Evolutionary conservation across 2,329 filamentous ascomycete species (phyloP), one percentile per base, ranked within the genome.

Genomic region (Clonostachys solani): DNA sequence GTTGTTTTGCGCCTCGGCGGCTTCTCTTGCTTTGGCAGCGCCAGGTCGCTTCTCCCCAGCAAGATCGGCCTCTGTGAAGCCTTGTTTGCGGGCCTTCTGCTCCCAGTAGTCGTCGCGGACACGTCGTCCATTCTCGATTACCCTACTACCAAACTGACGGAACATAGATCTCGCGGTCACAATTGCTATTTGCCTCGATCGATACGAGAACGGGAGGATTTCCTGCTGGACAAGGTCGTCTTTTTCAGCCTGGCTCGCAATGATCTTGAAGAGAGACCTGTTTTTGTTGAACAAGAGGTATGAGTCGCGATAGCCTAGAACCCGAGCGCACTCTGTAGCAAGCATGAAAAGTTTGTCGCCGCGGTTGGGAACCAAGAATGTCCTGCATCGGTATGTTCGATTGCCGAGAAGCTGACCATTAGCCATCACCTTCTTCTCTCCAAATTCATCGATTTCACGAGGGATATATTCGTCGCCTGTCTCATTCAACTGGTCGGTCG

Each of bases 41-140:
- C 94, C 94, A 6, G 94, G 94, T 53, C 94, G 80, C 74, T 99
- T 97, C 70, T 99, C 94, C 38, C 94, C 94, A 5, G 94, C 94
- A 44, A 92, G 78, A 66, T 99, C 94, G 52, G 95, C 91, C 65
- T 99, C 94, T 2, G 94, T 99, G 63, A 99, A 99, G 12, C 94
- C 94, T 68, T 99, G 94, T 69, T 97, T 99, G 43, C 88, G 81
- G 8, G 94, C 94, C 69, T 97, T 97, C 61, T 86, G 89, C 67
- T 97, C 94, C 94, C 94, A 99, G 68, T 99, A 99, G 64, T 99
- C 94, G 68, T 99, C 94, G 44, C 94, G 86, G 40, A 99, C 94
- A 49, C 94, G 80, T 52, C 92, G 81, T 34, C 94, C 94, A 59
- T 92, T 89, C 35, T 88, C 83, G 53, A 99, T 94, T 45, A 99